A percentile compares a stretch with the other conserved stretches of the same genome.
Conservation (phyloP, 2,329 filamentous ascomycete species). For the Claviceps paspali region DNA sequence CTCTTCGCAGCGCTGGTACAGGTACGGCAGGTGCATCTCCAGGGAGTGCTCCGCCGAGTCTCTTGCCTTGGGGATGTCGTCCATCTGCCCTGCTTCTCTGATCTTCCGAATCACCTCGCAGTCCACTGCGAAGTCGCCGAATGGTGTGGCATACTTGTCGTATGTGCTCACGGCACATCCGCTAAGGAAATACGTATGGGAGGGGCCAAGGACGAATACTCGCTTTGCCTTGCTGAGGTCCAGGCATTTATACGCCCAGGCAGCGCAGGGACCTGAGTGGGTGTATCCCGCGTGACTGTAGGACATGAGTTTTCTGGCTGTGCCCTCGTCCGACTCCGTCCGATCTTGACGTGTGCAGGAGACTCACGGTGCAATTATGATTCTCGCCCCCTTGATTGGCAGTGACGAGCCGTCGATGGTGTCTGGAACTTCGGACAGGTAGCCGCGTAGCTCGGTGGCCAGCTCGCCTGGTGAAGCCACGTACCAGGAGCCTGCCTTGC, state of each 20-base stretch:
- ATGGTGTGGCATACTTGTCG: constrained; percentile 55
- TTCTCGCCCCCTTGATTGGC: constrained; percentile 59
- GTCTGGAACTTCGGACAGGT: constrained; percentile 55
- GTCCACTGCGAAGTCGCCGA: constrained; percentile 57
- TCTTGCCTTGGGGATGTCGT: constrained; percentile 43
- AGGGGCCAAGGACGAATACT: constrained; percentile 84
- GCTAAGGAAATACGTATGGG: constrained; percentile 69
- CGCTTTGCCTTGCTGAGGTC: constrained; percentile 73
- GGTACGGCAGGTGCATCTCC: constrained; percentile 92
- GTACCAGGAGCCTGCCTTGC: constrained; percentile 86
- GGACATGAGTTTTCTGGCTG: not conserved
- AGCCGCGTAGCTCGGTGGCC: constrained; percentile 54
- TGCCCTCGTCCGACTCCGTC: no score
- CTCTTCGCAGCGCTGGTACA: constrained; percentile 57
- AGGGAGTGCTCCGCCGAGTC: constrained; percentile 84
- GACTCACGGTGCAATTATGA: constrained; percentile 89
- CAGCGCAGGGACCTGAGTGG: constrained; percentile 83
- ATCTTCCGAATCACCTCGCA: constrained; percentile 35
- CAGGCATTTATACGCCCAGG: constrained; percentile 84
- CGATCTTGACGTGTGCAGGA: not conserved
- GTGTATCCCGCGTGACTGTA: constrained; percentile 79
- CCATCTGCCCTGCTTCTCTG: constrained; percentile 18
- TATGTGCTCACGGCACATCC: constrained; percentile 66
- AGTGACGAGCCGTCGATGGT: constrained; percentile 42
- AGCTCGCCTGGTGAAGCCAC: constrained; percentile 44